phyloP scores from a whole-genome alignment of 768 basidiomycete species.

The Termitomyces titanicus region DNA sequence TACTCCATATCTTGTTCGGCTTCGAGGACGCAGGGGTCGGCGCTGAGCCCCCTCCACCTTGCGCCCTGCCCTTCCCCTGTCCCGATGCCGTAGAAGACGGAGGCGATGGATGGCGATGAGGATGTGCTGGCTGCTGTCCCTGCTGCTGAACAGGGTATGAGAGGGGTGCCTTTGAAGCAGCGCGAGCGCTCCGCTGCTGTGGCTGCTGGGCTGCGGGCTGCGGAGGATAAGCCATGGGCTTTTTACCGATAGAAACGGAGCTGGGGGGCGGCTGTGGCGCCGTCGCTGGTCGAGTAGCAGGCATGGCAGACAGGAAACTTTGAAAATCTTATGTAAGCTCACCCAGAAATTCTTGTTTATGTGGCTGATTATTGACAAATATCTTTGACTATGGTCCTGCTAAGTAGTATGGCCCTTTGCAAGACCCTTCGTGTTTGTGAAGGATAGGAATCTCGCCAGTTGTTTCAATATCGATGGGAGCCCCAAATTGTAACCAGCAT shows the following conservation, averaged over 20 bases:
- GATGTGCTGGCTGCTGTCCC: constrained; percentile 30
- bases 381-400: neutral
- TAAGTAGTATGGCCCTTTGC: neutral
- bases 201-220: constrained; percentile 31
- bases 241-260: constrained; percentile 87
- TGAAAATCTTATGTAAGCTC: constrained; percentile 25
- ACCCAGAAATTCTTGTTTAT: constrained; percentile 13
- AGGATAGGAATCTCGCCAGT: neutral
- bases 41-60: constrained; percentile 26
- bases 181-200: constrained; percentile 41
- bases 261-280: constrained; percentile 50
- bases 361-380: constrained; percentile 14
- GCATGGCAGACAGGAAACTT: constrained; percentile 23
- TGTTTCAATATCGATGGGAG: too few relatives aligned
- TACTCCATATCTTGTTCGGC: constrained; percentile 91
- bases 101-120: constrained; percentile 42
- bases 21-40: constrained; percentile 33
- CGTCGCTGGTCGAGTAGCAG: constrained; percentile 19
- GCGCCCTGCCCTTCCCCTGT: constrained; percentile 29
- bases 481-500: neutral
- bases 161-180: constrained; percentile 44
- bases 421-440: neutral
- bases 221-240: constrained; percentile 79
- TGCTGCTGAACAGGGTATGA: constrained; percentile 33
- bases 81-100: constrained; percentile 41